phyloP scores from a whole-genome alignment of 2,329 filamentous ascomycete species.

The Monilinia aucupariae region DNA sequence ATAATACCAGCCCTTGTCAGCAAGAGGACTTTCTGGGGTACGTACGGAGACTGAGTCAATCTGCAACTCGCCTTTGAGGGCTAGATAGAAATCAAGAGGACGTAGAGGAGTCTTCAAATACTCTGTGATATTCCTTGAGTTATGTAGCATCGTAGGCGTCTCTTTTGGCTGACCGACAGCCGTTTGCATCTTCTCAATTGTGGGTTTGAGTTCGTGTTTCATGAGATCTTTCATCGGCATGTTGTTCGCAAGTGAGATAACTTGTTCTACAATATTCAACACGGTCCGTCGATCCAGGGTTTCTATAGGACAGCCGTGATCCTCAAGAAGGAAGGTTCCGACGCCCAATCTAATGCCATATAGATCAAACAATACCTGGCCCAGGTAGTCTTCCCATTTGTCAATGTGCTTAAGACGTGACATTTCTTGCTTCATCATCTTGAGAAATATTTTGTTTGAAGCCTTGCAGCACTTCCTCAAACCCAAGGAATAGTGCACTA shows the following conservation, averaged over 20 bases:
- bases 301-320: constrained; percentile 75
- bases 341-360: constrained; percentile 74
- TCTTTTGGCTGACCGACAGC: constrained; percentile 75
- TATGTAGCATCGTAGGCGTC: constrained; percentile 76
- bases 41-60: constrained; percentile 67
- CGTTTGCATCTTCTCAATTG: constrained; percentile 89
- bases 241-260: constrained; percentile 73
- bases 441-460: constrained; percentile 82
- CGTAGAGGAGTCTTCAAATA: constrained; percentile 81
- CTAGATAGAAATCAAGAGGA: constrained; percentile 71
- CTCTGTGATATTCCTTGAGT: constrained; percentile 73
- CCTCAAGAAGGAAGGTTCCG: constrained; percentile 59
- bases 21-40: constrained; percentile 63
- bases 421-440: constrained; percentile 81
- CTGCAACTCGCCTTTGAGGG: constrained; percentile 71
- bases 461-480: constrained; percentile 78
- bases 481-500: constrained; percentile 78
- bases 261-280: constrained; percentile 73
- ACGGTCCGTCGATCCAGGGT: constrained; percentile 76
- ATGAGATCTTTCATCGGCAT: constrained; percentile 87
- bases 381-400: constrained; percentile 80
- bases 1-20: constrained; percentile 86
- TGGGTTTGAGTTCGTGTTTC: constrained; percentile 83
- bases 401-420: constrained; percentile 69
- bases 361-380: constrained; percentile 77